Evolutionary conservation across 208 protist genomes (phyloP), one percentile per base, ranked within the genome.

Genomic region (Crithidia sp.): DNA sequence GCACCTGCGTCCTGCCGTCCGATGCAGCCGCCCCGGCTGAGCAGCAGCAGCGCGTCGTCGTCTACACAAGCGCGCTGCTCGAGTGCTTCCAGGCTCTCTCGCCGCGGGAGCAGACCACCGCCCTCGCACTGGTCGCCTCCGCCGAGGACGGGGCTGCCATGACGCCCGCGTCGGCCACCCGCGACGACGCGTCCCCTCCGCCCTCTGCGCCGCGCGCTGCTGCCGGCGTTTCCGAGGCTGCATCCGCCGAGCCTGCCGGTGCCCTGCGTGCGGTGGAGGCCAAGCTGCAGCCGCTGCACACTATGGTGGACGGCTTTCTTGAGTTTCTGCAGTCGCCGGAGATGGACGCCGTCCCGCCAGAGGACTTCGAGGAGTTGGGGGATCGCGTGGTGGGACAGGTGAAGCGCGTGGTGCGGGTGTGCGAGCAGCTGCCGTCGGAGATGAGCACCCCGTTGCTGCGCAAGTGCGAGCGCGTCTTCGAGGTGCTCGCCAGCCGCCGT

Each of bases 231-330:
- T 10, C 59, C n/a, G 59, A 19, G n/a, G 59, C 37, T 40, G 44
- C 28, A 2, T 7, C 61, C 2, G 55, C 28, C 1, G 28, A 28
- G 28, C 28, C 28, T 28, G 54, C 64, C 43, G 17, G 36, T 40
- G 28, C 57, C 2, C 4, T 60, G 7, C 52, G 53, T 6, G 57
- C n/a, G 17, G 49, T 59, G 59, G 52, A 71, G 60, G 37, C 50
- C 14, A 82, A 75, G 56, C 36, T 79, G 47, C 57, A 66, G 39
- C 78, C 78, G 17, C 72, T 95, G 19, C 81, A 93, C 64, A 68
- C 57, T 13, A 93, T 93, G 86, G 53, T 93, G 41, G 84, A 93
- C 66, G 73, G 81, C 16, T 93, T 95, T 70, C 40, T 87, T 0
- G 69, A 71, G 8, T 65, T 92, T 28, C 71, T 95, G 36, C 58